Evolutionary conservation across 805 yeast species (phyloP), one percentile per base, ranked within the genome.

Genomic region (Cyberlindnera amylophila): DNA sequence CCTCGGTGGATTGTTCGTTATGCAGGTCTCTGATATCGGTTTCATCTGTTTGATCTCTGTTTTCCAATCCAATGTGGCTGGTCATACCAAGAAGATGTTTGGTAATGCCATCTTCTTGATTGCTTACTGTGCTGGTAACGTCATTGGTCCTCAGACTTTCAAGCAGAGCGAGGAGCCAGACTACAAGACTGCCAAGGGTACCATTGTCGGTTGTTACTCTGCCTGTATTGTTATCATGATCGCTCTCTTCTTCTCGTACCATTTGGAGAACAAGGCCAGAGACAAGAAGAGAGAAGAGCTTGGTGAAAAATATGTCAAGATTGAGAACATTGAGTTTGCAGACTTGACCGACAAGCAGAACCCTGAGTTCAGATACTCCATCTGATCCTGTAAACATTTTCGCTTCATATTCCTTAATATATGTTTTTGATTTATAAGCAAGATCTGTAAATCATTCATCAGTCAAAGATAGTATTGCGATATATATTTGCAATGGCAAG

Each of bases 141-240:
- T 83, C 31, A 73, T 81, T 44, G 91, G 90, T 2, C 89, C 93
- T 5, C 88, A 82, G 61, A 71, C 84, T 15, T 85, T 85, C 65
- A 70, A 67, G 45, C 61, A 72, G 0, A 50, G 61, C 6, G 76
- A 82, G 44, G 80, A 77, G n/a, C 89, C 89, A 6, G 55, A 61
- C 32, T 85, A 82, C 53, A 62, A 58, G 7, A 74, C 76, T 26
- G 84, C 81, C 3, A 77, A 77, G 49, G 66, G 71, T 21, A 35
- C 44, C 16, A 40, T 48, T 19, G 49, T 45, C 3, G 49, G 43
- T 7, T 44, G 49, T 28, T 39, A 50, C 35, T 67, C 10, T 67
- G 79, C 35, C 74, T 59, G 73, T 42, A 62, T 69, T 11, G 57
- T 64, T 13, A 51, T 67, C 10, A 51, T 75, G 19, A 51, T 64